phyloP scores from a whole-genome alignment of 805 yeast genomes.

The Metschnikowia dekortorum region DNA sequence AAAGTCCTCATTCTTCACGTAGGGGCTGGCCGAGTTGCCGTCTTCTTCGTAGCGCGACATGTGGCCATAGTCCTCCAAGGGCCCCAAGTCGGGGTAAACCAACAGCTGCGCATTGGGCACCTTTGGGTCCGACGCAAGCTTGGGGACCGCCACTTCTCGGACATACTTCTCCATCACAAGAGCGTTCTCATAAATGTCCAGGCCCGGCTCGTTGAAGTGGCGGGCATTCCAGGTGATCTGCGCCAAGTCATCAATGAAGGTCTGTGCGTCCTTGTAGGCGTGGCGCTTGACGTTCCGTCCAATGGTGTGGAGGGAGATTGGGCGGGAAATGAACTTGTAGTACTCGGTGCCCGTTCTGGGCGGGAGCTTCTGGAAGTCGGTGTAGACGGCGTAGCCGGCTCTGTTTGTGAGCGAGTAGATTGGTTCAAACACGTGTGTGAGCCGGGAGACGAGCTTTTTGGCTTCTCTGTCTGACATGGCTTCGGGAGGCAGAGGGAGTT shows the following conservation, averaged over 20 bases:
- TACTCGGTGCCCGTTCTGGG: slow-evolving; percentile 70
- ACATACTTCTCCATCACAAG: slow-evolving; percentile 51
- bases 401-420: slow-evolving; percentile 38
- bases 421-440: slow-evolving; percentile 33
- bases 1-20: slow-evolving; percentile 12
- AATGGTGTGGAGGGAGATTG: slow-evolving; percentile 76
- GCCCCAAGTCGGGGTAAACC: slow-evolving; percentile 63
- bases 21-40: slow-evolving; percentile 10
- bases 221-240: slow-evolving; percentile 91
- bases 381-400: slow-evolving; percentile 43
- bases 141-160: slow-evolving; percentile 44
- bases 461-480: slow-evolving; percentile 36
- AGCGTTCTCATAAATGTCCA: slow-evolving; percentile 67
- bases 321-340: slow-evolving; percentile 70
- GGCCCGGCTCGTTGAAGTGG: slow-evolving; percentile 68
- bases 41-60: slow-evolving; percentile 11
- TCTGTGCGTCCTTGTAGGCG: slow-evolving; percentile 57
- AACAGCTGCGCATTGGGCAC: slow-evolving; percentile 34
- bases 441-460: slow-evolving; percentile 32
- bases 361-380: slow-evolving; percentile 70
- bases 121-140: slow-evolving; percentile 39
- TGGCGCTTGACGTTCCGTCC: slow-evolving; percentile 52
- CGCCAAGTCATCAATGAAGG: slow-evolving; percentile 70
- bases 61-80: slow-evolving; percentile 31
- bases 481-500: slow-evolving; percentile 2